Conservation (phyloP, 2,329 filamentous ascomycete species). For the Alternaria brassicicola region DNA sequence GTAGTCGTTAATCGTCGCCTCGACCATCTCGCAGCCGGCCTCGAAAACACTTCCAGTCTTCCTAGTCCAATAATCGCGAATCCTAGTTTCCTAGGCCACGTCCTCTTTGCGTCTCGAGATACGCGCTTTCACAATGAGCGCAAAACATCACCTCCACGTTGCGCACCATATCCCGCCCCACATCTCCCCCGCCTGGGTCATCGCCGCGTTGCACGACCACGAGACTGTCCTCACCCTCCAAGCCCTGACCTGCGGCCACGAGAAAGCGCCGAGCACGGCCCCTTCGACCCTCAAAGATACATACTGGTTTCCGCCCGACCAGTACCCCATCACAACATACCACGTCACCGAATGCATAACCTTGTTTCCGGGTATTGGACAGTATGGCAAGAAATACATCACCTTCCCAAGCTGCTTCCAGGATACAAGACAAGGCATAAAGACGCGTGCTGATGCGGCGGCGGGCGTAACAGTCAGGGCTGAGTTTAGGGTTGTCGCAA, state of each 20-base stretch:
- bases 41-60: neutral
- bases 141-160: constrained; percentile 43
- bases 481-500: constrained; percentile 39
- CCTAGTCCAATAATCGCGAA: neutral
- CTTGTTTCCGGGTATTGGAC: constrained; percentile 38
- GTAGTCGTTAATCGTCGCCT: constrained; percentile 11
- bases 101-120: neutral
- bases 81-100: too few relatives aligned
- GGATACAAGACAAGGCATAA: constrained; percentile 41
- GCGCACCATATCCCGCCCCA: constrained; percentile 37
- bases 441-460: constrained; percentile 40
- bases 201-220: constrained; percentile 45
- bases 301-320: constrained; percentile 44
- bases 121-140: constrained; percentile 22
- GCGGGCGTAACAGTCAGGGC: constrained; percentile 40
- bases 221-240: constrained; percentile 42
- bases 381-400: constrained; percentile 40
- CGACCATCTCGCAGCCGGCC: neutral
- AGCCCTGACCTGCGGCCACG: constrained; percentile 39
- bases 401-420: constrained; percentile 43
- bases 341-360: constrained; percentile 41
- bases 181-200: constrained; percentile 31
- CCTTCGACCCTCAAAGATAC: constrained; percentile 40
- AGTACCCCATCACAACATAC: constrained; percentile 36
- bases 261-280: constrained; percentile 30